Base-by-base conservation (phyloP, 768 basidiomycete genomes). In the Paxillus involutus region DNA sequence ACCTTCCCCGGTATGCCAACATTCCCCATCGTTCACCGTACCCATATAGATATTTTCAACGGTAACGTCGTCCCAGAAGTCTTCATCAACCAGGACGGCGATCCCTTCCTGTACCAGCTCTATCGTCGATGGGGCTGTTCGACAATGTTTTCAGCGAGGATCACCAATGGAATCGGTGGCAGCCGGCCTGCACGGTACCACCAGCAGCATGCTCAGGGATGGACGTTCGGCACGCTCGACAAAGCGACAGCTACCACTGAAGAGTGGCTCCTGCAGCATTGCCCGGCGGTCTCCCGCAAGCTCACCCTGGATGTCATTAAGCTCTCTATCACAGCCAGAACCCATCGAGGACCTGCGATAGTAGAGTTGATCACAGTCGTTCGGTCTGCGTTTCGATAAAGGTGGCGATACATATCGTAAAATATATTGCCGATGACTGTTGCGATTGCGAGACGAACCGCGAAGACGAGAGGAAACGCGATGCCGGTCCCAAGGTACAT, bases 1-100 rank as follows among this genome's bases (percentile, higher is more conserved):
- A 71, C 74, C 9, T 85, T 83, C 58, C 80, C 78, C 0, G 84
- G 81, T 0, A 83, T 85, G 80, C 82, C 82, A 0, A 84, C 82
- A 0, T 84, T 84, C 58, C 84, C 84, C 1, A 71, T 84, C 47
- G 47, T 85, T 42, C 80, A 83, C 52, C 75, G 76, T 24, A 77
- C 69, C 0, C 84, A 85, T 59, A 68, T 85, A 63, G 76, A 82
- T 30, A 77, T 83, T 42, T 85, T 85, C 57, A 53, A 65, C 0
- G 80, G 81, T 5, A 63, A 73, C 11, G 71, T 84, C 21, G 62
- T 85, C 13, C 83, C 83, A 0, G 69, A 77, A 13, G 57, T 67
- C 21, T 85, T 84, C 62, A 63, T 82, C 41, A 83, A 84, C 55
- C 83, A 85, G 61, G 83, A 84, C 45, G 81, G 80, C 0, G 80